phyloP scores from a whole-genome alignment of 2,329 filamentous ascomycete species.

The Fusarium kyushuense region DNA sequence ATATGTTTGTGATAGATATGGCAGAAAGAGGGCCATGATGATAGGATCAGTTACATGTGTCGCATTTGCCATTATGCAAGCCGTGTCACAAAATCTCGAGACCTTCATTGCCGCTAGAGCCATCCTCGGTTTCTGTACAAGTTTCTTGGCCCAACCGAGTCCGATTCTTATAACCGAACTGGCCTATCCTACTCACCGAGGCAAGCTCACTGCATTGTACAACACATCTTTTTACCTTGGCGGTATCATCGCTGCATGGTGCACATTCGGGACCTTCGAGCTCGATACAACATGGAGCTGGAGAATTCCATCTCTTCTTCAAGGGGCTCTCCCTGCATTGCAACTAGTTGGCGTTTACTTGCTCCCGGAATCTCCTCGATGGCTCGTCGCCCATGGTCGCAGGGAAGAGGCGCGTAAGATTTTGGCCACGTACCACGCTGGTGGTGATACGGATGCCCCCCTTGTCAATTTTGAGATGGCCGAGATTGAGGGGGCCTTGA shows the following conservation, averaged over 20 bases:
- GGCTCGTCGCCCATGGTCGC: conserved; percentile 51
- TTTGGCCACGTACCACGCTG: conserved; percentile 57
- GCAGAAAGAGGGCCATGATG: conserved; percentile 55
- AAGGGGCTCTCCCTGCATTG: conserved; percentile 40
- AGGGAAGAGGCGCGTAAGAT: conserved; percentile 54
- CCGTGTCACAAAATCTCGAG: conserved; percentile 41
- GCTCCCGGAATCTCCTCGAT: conserved; percentile 48
- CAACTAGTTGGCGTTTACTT: conserved; percentile 45
- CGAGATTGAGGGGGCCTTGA: conserved; percentile 55
- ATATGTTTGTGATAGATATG: conserved; percentile 55
- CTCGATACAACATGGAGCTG: conserved; percentile 44
- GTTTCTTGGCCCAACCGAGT: conserved; percentile 49
- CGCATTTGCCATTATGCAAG: conserved; percentile 51
- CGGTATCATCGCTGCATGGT: conserved; percentile 49
- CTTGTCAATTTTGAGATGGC: conserved; percentile 57
- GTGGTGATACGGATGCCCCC: conserved; percentile 55
- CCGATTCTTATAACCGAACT: conserved; percentile 53
- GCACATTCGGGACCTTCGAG: conserved; percentile 47
- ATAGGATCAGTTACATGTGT: conserved; percentile 51
- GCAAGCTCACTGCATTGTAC: conserved; percentile 52
- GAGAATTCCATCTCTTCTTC: conserved; percentile 47
- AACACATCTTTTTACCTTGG: conserved; percentile 51
- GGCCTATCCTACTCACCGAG: conserved; percentile 52
- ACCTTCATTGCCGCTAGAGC: conserved; percentile 50
- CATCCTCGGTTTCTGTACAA: conserved; percentile 51